Evolutionary conservation across 306 rosid species (phyloP).

Genomic region (Trifolium dubium): DNA sequence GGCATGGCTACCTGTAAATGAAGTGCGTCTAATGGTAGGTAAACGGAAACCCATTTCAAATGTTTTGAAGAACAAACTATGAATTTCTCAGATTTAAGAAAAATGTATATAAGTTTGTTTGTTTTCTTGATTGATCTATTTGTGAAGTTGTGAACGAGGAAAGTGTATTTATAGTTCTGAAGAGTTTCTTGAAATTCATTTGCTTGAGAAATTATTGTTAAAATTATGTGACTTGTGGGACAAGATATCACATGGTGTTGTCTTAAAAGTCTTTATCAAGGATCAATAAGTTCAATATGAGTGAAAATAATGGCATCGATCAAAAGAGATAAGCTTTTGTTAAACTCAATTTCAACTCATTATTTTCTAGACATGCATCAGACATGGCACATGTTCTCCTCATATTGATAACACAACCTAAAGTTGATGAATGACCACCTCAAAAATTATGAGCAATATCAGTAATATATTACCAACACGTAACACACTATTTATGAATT

Average conservation of each 20-base stretch:
- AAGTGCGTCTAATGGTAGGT: conserved; percentile 22
- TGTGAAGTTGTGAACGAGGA: conserved; percentile 3
- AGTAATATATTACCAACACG: not conserved
- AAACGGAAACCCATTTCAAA: conserved; percentile 33
- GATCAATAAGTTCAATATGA: not conserved
- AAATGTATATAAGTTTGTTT: not conserved
- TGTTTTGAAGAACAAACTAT: not conserved
- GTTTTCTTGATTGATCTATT: not conserved
- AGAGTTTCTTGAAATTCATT: conserved; percentile 1
- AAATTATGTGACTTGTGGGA: conserved; percentile 13
- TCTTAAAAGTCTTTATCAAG: not conserved
- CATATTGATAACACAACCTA: not conserved
- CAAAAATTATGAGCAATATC: not conserved
- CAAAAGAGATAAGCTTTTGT: not conserved
- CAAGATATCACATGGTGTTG: conserved; percentile 35
- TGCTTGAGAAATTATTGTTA: not conserved
- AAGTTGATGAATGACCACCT: not conserved
- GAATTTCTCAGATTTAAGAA: not conserved
- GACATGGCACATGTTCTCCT: conserved; percentile 2
- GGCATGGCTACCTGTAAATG: conserved; percentile 2
- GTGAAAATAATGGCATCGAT: not conserved
- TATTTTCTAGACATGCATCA: not conserved
- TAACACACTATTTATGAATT: too few relatives aligned
- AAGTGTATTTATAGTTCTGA: not conserved
- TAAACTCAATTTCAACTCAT: not conserved